Percentiles rank a stretch among this genome's conserved stretches.
These are phyloP conservation scores for Geopyxis carbonaria DNA, from an alignment of 495 filamentous ascomycete genomes.

Conservation along the genomic window DNA sequence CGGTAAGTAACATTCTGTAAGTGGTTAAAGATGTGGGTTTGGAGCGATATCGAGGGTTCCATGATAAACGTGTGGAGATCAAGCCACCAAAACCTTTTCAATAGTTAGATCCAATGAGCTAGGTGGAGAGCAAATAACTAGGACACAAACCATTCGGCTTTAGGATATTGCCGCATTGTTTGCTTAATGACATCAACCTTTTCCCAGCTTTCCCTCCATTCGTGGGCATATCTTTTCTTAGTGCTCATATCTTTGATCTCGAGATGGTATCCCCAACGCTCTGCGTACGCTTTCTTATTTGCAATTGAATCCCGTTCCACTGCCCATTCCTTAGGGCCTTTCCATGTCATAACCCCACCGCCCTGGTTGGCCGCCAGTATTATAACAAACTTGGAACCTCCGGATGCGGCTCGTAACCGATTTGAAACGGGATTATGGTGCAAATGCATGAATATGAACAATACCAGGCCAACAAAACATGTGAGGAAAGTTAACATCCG, in stretches of 20 bases:
- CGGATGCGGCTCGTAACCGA: constrained; percentile 39
- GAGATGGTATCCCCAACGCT: constrained; percentile 83
- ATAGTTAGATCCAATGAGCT: background rate
- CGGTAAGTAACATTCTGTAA: constrained; percentile 65
- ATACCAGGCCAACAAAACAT: constrained; percentile 8
- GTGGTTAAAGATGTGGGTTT: constrained; percentile 73
- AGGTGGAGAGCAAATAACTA: background rate
- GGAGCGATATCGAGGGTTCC: constrained; percentile 83
- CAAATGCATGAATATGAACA: constrained; percentile 17
- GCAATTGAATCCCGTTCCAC: constrained; percentile 89
- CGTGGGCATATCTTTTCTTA: constrained; percentile 95
- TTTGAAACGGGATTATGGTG: constrained; percentile 23
- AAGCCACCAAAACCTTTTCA: constrained; percentile 90
- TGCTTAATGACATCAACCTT: constrained; percentile 92
- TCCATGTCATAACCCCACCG: constrained; percentile 98
- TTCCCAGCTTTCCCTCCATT: constrained; percentile 99
- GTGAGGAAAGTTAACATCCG: constrained; percentile 8
- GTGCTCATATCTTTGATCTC: constrained; percentile 96
- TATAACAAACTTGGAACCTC: constrained; percentile 81
- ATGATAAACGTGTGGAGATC: constrained; percentile 97
- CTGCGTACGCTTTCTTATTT: constrained; percentile 81
- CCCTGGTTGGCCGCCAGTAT: constrained; percentile 88
- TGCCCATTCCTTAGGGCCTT: constrained; percentile 92
- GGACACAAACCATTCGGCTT: constrained; percentile 73
- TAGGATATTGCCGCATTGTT: constrained; percentile 77